These are phyloP conservation scores for Metroxylon sagu DNA, from an alignment of 176 grass and related monocot genomes.

Conservation along the genomic window DNA sequence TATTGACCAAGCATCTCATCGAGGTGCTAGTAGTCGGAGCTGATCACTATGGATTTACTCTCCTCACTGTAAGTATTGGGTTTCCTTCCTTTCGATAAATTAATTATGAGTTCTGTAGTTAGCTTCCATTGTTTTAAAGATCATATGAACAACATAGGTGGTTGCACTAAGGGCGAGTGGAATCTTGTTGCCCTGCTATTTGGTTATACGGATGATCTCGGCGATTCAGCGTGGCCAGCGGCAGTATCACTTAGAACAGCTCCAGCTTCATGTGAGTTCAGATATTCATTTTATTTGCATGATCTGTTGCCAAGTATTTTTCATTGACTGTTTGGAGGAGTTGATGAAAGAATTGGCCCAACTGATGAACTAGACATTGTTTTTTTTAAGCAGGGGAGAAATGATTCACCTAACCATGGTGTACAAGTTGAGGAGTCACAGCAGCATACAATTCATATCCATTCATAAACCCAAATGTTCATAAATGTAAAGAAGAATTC, in stretches of 20 bases:
- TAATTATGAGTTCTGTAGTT: too few species aligned
- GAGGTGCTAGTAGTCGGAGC: conserved; percentile 34
- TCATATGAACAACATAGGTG: conserved; percentile 17
- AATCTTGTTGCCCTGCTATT: conserved; percentile 65
- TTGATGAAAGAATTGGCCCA: background rate
- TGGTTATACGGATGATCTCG: conserved; percentile 47
- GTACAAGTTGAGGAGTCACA: conserved; percentile 12
- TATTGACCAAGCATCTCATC: conserved; percentile 58
- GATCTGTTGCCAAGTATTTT: too few species aligned
- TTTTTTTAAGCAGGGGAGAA: conserved; percentile 26
- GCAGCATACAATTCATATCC: conserved; percentile 20
- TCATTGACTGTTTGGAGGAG: too few species aligned
- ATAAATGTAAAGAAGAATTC: background rate
- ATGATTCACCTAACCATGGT: conserved; percentile 6
- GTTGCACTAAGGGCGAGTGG: conserved; percentile 51
- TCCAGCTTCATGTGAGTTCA: conserved; percentile 35
- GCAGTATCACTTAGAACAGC: conserved; percentile 36
- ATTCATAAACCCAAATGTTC: conserved; percentile 3
- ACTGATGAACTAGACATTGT: background rate
- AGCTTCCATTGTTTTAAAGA: too few species aligned
- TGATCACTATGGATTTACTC: conserved; percentile 43
- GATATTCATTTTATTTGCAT: background rate
- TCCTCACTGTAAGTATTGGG: conserved; percentile 43
- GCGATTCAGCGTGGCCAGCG: conserved; percentile 46
- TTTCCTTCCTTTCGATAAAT: background rate